Base-by-base conservation (phyloP, 768 basidiomycete genomes). In the Boletus sensibilis region DNA sequence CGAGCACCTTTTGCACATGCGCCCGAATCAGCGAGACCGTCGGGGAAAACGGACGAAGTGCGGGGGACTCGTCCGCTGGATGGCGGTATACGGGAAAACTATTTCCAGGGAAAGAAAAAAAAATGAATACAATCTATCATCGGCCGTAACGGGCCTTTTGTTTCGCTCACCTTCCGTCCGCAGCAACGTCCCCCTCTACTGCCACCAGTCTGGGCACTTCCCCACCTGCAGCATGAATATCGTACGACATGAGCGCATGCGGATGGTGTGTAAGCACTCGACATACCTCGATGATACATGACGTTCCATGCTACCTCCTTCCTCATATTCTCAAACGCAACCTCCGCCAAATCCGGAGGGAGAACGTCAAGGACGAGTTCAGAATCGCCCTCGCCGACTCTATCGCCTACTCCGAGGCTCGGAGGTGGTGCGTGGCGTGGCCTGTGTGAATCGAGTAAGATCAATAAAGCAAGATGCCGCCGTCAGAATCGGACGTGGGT, bases 61-160 rank as follows among this genome's bases (percentile, higher is more conserved):
- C 79, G 27, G 90, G 90, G 0, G 88, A 88, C 61, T 86, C 82
- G 67, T 93, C 90, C 3, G 89, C 82, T 14, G 91, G 91, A 67
- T 92, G 89, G 34, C 91, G 84, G 69, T 92, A 93, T 50, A 92
- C 78, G 5, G 91, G 90, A 66, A 83, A 85, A 63, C 87, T 90
- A 56, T 8, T 25, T 21, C 35, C 18, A 38, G 14, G 16, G 13
- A 48, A 25, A 45, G 18, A 31, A 35, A 35, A 34, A 46, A 42
- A 50, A 37, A 53, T 43, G 37, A 57, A 55, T 40, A 29, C 16
- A 20, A 52, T 46, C 42, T 45, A n/a, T 31, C 49, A 40, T 33
- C 53, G 59, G 56, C 21, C 41, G 29, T 42, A 70, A 46, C 12
- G 56, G 46, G 54, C 59, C 40, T 41, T 61, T 61, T 41, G 25